phyloP scores from a whole-genome alignment of 2,329 filamentous ascomycete genomes.

The Clonostachys solani region DNA sequence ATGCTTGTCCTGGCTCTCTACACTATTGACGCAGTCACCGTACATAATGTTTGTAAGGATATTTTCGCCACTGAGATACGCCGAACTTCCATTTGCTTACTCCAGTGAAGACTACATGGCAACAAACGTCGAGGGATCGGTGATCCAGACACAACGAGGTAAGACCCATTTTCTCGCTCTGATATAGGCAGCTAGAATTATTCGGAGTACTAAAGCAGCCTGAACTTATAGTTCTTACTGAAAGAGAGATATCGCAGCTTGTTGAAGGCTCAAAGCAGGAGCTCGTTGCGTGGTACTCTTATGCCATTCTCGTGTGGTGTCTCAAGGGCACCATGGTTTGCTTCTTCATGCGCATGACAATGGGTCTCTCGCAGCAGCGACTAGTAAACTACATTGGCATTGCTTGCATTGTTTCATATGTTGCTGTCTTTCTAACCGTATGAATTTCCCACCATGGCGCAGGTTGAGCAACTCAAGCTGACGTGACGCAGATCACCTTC shows the following conservation, averaged over 20 bases:
- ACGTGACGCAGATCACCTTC: conserved; percentile 10
- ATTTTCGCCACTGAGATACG: background rate
- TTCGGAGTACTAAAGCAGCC: too few species aligned
- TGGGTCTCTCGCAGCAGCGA: conserved; percentile 14
- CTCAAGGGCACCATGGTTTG: conserved; percentile 20
- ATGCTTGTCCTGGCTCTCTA: conserved; percentile 25
- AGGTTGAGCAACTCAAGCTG: background rate
- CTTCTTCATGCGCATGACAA: conserved; percentile 20
- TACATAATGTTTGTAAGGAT: conserved; percentile 22
- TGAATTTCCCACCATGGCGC: background rate
- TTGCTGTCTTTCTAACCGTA: conserved; percentile 13
- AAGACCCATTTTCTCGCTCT: background rate
- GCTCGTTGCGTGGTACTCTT: conserved; percentile 31
- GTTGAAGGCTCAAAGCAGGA: conserved; percentile 27
- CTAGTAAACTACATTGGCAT: conserved; percentile 10
- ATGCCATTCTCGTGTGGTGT: conserved; percentile 27
- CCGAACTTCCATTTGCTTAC: background rate
- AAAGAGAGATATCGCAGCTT: conserved; percentile 17
- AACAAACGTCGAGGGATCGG: conserved; percentile 12
- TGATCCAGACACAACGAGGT: conserved; percentile 1
- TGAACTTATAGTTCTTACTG: conserved; percentile 10
- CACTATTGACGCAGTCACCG: conserved; percentile 24
- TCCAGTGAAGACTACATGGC: conserved; percentile 8
- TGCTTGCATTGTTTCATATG: conserved; percentile 3
- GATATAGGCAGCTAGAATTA: too few species aligned